Evolutionary conservation across 176 grass and related monocot species (phyloP).

Genomic region (Elymus sibiricus): DNA sequence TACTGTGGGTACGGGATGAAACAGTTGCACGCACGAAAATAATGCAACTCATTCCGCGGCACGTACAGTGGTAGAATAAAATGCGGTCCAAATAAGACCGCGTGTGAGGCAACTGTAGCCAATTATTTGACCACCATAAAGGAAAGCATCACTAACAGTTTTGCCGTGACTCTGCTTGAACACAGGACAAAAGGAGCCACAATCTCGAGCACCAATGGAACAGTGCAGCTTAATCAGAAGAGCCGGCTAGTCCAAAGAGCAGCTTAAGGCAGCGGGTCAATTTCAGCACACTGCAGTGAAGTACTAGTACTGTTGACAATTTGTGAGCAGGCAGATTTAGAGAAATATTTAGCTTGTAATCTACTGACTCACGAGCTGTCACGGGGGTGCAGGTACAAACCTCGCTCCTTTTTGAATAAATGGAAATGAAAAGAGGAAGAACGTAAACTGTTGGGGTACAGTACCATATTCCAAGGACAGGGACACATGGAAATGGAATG

Average conservation of each 20-base stretch:
- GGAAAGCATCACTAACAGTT: conserved; percentile 37
- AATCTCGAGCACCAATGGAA: conserved; percentile 27
- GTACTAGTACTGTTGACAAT: too few relatives aligned
- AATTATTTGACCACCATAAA: conserved; percentile 39
- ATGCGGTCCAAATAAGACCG: conserved; percentile 15
- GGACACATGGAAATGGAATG: background rate
- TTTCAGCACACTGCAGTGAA: too few relatives aligned
- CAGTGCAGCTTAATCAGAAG: conserved; percentile 7
- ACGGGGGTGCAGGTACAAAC: too few relatives aligned
- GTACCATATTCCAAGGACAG: background rate
- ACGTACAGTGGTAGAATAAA: conserved; percentile 19
- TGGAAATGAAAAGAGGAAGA: background rate
- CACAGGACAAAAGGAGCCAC: conserved; percentile 34
- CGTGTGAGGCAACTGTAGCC: conserved; percentile 32
- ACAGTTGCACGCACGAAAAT: conserved; percentile 32
- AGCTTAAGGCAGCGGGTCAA: background rate
- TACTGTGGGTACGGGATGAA: background rate
- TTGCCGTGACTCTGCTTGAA: conserved; percentile 20
- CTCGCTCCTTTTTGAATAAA: too few relatives aligned
- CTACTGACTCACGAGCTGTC: too few relatives aligned
- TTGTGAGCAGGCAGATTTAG: too few relatives aligned
- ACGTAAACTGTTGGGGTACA: background rate
- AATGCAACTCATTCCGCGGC: conserved; percentile 25
- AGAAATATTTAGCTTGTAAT: too few relatives aligned
- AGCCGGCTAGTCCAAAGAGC: conserved; percentile 18